Evolutionary conservation across 176 grass and related monocot species (phyloP).

Genomic region (Olyra latifolia): DNA sequence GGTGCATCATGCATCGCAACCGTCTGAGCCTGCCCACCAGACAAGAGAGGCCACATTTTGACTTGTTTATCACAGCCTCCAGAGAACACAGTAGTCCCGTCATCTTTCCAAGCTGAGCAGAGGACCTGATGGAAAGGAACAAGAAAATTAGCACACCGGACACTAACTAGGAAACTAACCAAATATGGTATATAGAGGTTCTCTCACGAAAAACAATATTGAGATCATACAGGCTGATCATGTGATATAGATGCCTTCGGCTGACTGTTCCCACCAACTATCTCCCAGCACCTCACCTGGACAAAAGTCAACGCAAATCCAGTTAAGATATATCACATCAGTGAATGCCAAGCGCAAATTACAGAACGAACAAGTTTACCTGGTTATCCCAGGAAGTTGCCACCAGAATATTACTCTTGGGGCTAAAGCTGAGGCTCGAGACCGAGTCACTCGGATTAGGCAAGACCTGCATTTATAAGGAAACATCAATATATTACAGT

Average conservation of each 20-base stretch:
- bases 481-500: slow-evolving; percentile 11
- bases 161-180: not conserved
- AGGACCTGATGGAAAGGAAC: slow-evolving; percentile 58
- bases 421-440: slow-evolving; percentile 67
- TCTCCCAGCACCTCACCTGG: slow-evolving; percentile 96
- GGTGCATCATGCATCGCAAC: slow-evolving; percentile 89
- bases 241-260: slow-evolving; percentile 90
- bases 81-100: slow-evolving; percentile 85
- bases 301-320: slow-evolving; percentile 10
- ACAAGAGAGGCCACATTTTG: slow-evolving; percentile 91
- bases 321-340: not conserved
- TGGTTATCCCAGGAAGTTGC: slow-evolving; percentile 82
- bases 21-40: slow-evolving; percentile 75
- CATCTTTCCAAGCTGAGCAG: slow-evolving; percentile 94
- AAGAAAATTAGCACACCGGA: slow-evolving; percentile 17
- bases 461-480: slow-evolving; percentile 39
- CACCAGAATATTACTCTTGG: slow-evolving; percentile 61
- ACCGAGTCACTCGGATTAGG: slow-evolving; percentile 53
- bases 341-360: not conserved
- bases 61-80: slow-evolving; percentile 92
- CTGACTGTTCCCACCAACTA: slow-evolving; percentile 73
- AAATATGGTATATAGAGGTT: not conserved
- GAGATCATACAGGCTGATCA: slow-evolving; percentile 74
- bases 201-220: not conserved
- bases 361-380: slow-evolving; percentile 21